Base-by-base conservation (phyloP, 257 asterid genomes). In the Capsicum baccatum region DNA sequence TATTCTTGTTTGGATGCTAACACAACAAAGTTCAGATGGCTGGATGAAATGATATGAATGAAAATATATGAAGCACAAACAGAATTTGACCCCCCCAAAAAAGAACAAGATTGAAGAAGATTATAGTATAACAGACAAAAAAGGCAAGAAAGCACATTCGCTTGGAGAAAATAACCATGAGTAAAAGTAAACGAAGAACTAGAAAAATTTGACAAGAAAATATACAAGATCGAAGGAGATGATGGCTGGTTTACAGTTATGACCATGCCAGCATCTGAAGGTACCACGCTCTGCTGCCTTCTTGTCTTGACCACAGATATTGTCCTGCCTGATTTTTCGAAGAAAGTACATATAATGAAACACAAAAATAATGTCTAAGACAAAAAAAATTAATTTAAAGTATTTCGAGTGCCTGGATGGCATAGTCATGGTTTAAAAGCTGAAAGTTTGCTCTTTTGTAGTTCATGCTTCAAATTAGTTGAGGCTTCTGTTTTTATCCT, bases 401-500 rank as follows among this genome's bases (percentile, higher is more conserved):
- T 48, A 0, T 13, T 15, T 26, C 1, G 48, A 4, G 47, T 76
- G 12, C 62, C 47, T 76, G 3, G 21, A 52, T 52, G 62, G 81
- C 50, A 54, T 78, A 52, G 33, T 78, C 21, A 8, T 78, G 81
- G 81, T 47, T 78, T 78, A 26, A 54, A 14, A 12, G 64, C 81
- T 14, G 81, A 52, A 76, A 26, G 63, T 12, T 76, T 76, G 55
- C 47, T 54, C 62, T 14, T 3, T 21, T 52, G 63, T 2, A 50
- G 14, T 52, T 52, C 63, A 76, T 74, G 63, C 59, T 76, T 76
- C 81, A 76, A 21, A 76, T 26, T 7, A 52, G 81, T 76, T 52
- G 81, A 76, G 81, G 48, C 63, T 76, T 76, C 81, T 52, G 63
- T 76, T 52, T 52, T 76, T 48, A 76, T 76, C 81, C 48, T 13